Base-by-base conservation (phyloP, 495 filamentous ascomycete species). In the Xylaria palmicola region DNA sequence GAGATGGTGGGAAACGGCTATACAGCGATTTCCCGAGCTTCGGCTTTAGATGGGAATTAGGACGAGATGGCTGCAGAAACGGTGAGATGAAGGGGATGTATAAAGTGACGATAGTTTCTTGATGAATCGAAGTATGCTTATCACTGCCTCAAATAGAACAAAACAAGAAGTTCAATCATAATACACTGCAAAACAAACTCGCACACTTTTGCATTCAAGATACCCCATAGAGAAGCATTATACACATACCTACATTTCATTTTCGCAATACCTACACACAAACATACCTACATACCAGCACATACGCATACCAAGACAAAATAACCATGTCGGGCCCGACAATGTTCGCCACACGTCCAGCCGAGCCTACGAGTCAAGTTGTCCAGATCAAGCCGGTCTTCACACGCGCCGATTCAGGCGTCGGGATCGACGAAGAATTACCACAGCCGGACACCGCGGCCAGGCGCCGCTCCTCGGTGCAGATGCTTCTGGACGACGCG, bases 401-500 rank as follows among this genome's bases (percentile, higher is more conserved):
- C 8, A 37, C 32, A 12, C 47, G 37, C 26, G 20, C 58, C 4
- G 49, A 60, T 27, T 54, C 58, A 17, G 39, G 2, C 37, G 30
- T 54, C 48, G 58, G 15, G 6, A 29, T 47, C 24, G 29, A 24
- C 43, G 50, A 60, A n/a, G 9, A 26, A 13, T 12, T 22, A 6
- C 26, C 48, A 50, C 19, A 4, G 26, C 24, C 26, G 3, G 30
- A 3, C 27, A 51, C 15, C n/a, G 15, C 30, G 24, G 0, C 30
- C 50, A n/a, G 15, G 19, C 32, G 34, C 36, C 19, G 34, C 12
- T 10, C 17, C 32, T 59, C 56, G 3, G 19, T 6, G 5, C 40
- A 61, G 6, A 64, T 60, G 62, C 29, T 37, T 0, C 37, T 64
- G 12, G 27, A 43, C 17, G 56, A 64, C n/a, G 56, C 56, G 4